Evolutionary conservation across 2,329 filamentous ascomycete genomes (phyloP).

Genomic region (Exophiala alcalophila): DNA sequence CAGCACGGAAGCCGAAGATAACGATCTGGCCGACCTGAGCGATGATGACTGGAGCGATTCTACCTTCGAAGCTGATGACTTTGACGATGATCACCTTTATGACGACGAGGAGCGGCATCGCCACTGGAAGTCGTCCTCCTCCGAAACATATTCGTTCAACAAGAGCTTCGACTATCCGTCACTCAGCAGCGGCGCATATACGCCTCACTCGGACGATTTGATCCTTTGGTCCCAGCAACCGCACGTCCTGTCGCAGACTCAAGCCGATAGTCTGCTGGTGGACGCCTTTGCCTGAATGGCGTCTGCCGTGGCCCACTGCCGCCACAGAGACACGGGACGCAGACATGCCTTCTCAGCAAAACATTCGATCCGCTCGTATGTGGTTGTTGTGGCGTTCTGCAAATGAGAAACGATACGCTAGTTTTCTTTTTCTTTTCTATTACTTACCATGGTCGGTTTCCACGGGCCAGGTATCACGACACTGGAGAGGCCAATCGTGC

Average conservation of each 20-base stretch:
- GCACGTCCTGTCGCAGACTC: slow-evolving; percentile 13
- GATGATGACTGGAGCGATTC: slow-evolving; percentile 19
- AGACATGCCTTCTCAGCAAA: too few relatives aligned
- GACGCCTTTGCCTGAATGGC: slow-evolving; percentile 17
- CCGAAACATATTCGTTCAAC: too few relatives aligned
- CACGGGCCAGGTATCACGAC: too few relatives aligned
- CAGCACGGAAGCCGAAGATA: slow-evolving; percentile 14
- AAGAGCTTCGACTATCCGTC: too few relatives aligned
- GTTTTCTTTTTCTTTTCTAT: too few relatives aligned
- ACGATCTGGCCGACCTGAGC: slow-evolving; percentile 8
- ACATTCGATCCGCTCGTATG: too few relatives aligned
- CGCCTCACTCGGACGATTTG: slow-evolving; percentile 12
- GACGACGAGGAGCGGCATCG: slow-evolving; percentile 4
- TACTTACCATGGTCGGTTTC: too few relatives aligned
- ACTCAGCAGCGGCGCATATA: slow-evolving; percentile 3
- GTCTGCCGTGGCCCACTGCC: too few relatives aligned
- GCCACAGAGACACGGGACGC: too few relatives aligned
- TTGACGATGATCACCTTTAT: neutral
- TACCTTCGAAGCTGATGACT: slow-evolving; percentile 12
- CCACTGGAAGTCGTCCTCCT: neutral
- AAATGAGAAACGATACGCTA: too few relatives aligned
- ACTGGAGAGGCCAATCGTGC: too few relatives aligned
- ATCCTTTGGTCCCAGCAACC: slow-evolving; percentile 25
- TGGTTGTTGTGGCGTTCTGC: too few relatives aligned
- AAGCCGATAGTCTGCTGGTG: slow-evolving; percentile 17